Conservation (phyloP, 78 protist genomes). For the Guillardia theta region DNA sequence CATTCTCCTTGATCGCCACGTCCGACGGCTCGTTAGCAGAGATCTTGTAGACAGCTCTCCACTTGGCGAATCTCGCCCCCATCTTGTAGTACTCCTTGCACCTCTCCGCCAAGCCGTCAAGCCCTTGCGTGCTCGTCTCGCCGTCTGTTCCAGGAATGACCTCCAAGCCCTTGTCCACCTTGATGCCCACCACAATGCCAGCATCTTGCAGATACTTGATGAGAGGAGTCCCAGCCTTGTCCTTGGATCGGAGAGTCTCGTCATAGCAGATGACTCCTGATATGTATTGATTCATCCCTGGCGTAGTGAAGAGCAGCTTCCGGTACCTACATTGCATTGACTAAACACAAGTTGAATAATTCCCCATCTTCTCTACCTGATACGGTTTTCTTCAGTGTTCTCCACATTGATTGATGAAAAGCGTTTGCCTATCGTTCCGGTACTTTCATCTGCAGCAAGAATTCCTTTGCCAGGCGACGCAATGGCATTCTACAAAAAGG, state of each 20-base stretch:
- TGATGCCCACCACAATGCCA: not conserved
- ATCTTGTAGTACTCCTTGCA: conserved; percentile 76
- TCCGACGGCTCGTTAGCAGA: conserved; percentile 70
- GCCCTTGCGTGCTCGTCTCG: conserved; percentile 74
- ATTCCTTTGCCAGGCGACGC: conserved; percentile 58
- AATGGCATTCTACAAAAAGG: not conserved
- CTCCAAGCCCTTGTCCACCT: not conserved
- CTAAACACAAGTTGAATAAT: not conserved
- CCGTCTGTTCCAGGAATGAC: not conserved
- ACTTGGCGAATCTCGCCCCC: conserved; percentile 92
- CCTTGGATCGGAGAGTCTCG: conserved; percentile 46
- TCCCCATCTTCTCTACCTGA: not conserved
- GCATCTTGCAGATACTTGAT: not conserved
- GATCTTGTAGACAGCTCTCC: conserved; percentile 75
- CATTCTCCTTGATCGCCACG: conserved; percentile 71
- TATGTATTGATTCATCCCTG: conserved; percentile 68
- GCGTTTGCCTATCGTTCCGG: conserved; percentile 85
- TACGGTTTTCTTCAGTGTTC: conserved; percentile 86
- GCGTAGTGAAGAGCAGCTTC: conserved; percentile 76
- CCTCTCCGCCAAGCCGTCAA: conserved; percentile 77
- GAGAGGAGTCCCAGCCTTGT: not conserved
- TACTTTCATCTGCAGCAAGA: conserved; percentile 91
- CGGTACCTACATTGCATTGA: conserved; percentile 67
- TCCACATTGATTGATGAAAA: conserved; percentile 78
- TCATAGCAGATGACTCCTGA: conserved; percentile 87